Evolutionary conservation across 345 rosid genomes (phyloP), one percentile per base, ranked within the genome.

Genomic region (Bruguiera parviflora): DNA sequence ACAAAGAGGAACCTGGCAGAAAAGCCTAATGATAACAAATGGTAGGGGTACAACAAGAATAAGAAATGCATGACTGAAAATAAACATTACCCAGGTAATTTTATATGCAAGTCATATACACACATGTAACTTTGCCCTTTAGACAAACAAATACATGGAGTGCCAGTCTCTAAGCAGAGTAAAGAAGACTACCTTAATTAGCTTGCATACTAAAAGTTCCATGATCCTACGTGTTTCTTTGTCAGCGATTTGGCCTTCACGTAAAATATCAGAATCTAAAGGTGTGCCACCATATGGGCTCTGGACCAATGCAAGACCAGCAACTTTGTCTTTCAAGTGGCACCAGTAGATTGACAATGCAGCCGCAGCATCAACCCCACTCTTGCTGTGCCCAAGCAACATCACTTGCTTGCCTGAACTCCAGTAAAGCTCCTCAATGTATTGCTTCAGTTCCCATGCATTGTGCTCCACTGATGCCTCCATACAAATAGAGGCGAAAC

Each of bases 301-400:
- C 67, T 89, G 95, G 59, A 89, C 90, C 29, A 89, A 71, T 46
- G 86, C 95, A 61, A 89, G 78, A 73, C 95, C 91, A 13, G 87
- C 91, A 73, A 87, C 92, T 74, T 85, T 89, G 73, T 76, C 72
- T 80, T 82, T 71, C 77, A 89, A 77, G 71, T 81, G 84, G 11
- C 73, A 61, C 82, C 84, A 76, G 78, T 81, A 87, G 31, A 85
- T 72, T 47, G 90, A 84, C 63, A 89, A 80, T 22, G 91, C 87
- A n/a, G 90, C 91, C n/a, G 90, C 88, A 75, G 84, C 88, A 84
- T 89, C 91, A 71, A 87, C 84, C 73, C 89, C 90, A 1, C 91
- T 91, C 71, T 89, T 87, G 83, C 95, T 89, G 78, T 89, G 95
- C 39, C 91, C 91, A 32, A 87, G 89, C 64, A 89, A 74, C 90